Percentiles rank a stretch among this genome's conserved stretches.
Conservation (phyloP, 768 basidiomycete species). For the Tubosaeta brunneosetosa region DNA sequence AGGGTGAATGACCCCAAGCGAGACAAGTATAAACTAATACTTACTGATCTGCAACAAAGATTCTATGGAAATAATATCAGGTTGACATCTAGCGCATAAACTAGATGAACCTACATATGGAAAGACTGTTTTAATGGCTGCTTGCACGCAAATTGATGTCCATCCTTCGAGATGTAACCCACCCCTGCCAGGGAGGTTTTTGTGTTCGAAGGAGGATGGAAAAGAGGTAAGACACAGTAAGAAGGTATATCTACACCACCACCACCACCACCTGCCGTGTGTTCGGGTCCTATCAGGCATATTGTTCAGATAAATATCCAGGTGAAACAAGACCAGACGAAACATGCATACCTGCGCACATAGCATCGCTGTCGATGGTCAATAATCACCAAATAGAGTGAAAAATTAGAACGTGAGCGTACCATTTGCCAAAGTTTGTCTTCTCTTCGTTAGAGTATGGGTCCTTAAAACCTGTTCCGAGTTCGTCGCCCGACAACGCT, state of each 20-base stretch:
- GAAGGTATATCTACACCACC: conserved; percentile 43
- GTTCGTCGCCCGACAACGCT: not conserved
- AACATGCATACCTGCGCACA: conserved; percentile 44
- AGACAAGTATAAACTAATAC: not conserved
- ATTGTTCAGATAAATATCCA: not conserved
- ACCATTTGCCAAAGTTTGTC: conserved; percentile 51
- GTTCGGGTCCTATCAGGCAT: conserved; percentile 44
- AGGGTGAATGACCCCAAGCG: not conserved
- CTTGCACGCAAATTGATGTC: conserved; percentile 50
- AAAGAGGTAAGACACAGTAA: conserved; percentile 49
- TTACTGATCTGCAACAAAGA: conserved; percentile 55
- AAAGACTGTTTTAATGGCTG: conserved; percentile 53
- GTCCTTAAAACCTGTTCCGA: conserved; percentile 51
- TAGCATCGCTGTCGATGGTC: conserved; percentile 36
- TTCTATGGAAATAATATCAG: conserved; percentile 25
- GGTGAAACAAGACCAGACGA: not conserved
- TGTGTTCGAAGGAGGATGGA: conserved; percentile 40
- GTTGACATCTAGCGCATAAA: conserved; percentile 1
- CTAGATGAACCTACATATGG: conserved; percentile 49
- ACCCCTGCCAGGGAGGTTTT: conserved; percentile 25
- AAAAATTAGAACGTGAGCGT: conserved; percentile 15
- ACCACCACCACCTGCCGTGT: conserved; percentile 36
- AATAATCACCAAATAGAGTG: not conserved
- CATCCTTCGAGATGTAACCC: conserved; percentile 53
- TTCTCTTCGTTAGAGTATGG: conserved; percentile 60